A percentile compares a stretch with the other conserved stretches of the same genome.
These are phyloP conservation scores for Kodamaea fukazawae DNA, from an alignment of 805 yeast species.

Conservation along the genomic window DNA sequence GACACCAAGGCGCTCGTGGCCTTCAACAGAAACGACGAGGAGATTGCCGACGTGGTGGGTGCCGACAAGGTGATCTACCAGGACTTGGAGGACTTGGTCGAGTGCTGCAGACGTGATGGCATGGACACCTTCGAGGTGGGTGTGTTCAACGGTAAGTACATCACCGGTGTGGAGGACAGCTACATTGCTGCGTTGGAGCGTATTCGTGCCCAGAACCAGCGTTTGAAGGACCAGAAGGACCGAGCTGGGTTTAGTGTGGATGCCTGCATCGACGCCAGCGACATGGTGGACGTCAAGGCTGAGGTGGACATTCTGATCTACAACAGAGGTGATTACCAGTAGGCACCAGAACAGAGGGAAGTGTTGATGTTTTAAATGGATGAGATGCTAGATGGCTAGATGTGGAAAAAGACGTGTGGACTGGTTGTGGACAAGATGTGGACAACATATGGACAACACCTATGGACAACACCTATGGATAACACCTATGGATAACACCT, in stretches of 20 bases:
- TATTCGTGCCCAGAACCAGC: conserved; percentile 75
- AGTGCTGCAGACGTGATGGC: conserved; percentile 60
- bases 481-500: too few species aligned
- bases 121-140: conserved; percentile 85
- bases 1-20: conserved; percentile 94
- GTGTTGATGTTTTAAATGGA: too few species aligned
- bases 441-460: too few species aligned
- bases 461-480: too few species aligned
- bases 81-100: conserved; percentile 74
- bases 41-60: conserved; percentile 74
- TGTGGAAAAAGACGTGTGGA: too few species aligned
- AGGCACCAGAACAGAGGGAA: too few species aligned
- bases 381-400: too few species aligned
- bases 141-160: conserved; percentile 90
- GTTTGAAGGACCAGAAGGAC: conserved; percentile 37
- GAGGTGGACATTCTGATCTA: conserved; percentile 62
- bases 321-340: conserved; percentile 52
- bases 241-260: conserved; percentile 39
- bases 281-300: conserved; percentile 69
- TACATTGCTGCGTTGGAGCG: conserved; percentile 80
- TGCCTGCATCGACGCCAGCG: conserved; percentile 41
- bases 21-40: conserved; percentile 67
- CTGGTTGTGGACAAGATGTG: too few species aligned
- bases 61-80: conserved; percentile 93
- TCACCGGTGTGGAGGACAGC: conserved; percentile 88